A percentile compares a stretch with the other conserved stretches of the same genome.
phyloP scores from a whole-genome alignment of 1,139 yeast genomes.

The Lodderomyces pseudojiufengensis region DNA sequence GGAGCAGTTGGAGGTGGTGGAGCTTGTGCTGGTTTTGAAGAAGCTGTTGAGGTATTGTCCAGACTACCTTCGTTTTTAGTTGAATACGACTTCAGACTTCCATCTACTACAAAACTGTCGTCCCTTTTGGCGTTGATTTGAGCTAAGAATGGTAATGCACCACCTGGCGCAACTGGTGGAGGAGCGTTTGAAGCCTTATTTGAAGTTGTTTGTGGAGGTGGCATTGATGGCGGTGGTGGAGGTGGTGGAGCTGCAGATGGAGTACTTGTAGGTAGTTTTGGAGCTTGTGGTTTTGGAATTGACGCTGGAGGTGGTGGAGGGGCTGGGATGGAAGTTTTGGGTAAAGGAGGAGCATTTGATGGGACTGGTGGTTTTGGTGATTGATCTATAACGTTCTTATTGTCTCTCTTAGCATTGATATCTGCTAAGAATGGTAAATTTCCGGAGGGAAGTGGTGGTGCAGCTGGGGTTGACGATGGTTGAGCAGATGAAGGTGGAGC shows the following conservation, averaged over 20 bases:
- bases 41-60: background rate
- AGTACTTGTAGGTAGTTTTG: conserved; percentile 8
- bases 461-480: conserved; percentile 16
- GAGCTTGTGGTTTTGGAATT: conserved; percentile 10
- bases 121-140: conserved; percentile 40
- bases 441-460: conserved; percentile 22
- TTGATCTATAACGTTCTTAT: conserved; percentile 56
- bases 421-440: conserved; percentile 51
- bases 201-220: conserved; percentile 16
- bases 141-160: conserved; percentile 40
- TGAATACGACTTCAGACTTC: conserved; percentile 16
- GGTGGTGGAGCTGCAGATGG: conserved; percentile 14
- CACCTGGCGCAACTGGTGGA: conserved; percentile 17
- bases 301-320: conserved; percentile 12
- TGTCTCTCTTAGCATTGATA: conserved; percentile 53
- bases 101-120: conserved; percentile 37
- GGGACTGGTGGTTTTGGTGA: conserved; percentile 5
- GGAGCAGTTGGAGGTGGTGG: conserved; percentile 12
- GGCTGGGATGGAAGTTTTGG: conserved; percentile 16
- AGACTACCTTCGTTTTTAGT: conserved; percentile 15
- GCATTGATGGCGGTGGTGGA: conserved; percentile 16
- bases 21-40: conserved; percentile 14
- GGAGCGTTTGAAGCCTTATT: conserved; percentile 11
- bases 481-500: background rate
- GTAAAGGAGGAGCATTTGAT: conserved; percentile 8